Conservation (phyloP, 1,284 basidiomycete species). For the Naganishia liquefaciens region DNA sequence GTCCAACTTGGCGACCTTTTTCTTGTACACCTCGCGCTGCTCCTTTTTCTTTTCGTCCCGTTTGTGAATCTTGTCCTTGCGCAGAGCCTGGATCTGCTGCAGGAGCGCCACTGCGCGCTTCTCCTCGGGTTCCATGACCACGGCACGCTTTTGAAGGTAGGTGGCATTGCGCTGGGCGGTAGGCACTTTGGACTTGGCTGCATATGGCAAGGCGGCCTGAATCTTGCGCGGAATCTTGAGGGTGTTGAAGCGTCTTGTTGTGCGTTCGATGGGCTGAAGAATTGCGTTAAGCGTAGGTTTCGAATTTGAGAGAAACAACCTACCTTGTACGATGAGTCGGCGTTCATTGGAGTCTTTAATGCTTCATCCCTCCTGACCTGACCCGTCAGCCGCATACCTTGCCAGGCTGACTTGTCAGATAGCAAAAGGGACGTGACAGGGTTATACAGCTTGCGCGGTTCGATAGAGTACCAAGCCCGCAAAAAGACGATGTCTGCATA, state of each 20-base stretch:
- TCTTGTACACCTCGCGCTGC: conserved; percentile 63
- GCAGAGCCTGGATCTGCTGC: conserved; percentile 90
- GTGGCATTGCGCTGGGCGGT: conserved; percentile 71
- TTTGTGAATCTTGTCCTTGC: conserved; percentile 78
- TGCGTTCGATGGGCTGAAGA: conserved; percentile 66
- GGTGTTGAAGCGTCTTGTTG: conserved; percentile 84
- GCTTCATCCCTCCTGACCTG: conserved; percentile 82
- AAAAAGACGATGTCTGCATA: conserved; percentile 90
- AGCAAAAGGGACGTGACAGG: conserved; percentile 89
- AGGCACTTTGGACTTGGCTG: conserved; percentile 86
- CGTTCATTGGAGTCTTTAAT: conserved; percentile 75
- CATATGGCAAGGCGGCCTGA: conserved; percentile 84
- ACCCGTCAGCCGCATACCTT: conserved; percentile 94
- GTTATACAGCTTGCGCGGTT: conserved; percentile 95
- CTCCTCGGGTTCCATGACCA: conserved; percentile 93
- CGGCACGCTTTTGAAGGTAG: conserved; percentile 87
- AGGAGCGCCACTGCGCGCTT: conserved; percentile 86
- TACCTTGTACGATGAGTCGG: conserved; percentile 85
- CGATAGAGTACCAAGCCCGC: conserved; percentile 93
- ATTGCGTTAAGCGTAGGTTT: neutral
- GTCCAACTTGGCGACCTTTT: conserved; percentile 72
- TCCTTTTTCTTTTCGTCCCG: conserved; percentile 81
- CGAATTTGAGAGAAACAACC: conserved; percentile 35
- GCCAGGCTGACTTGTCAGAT: conserved; percentile 73
- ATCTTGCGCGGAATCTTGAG: conserved; percentile 86